Conservation (phyloP, 176 grass and related monocot species). For the Guadua angustifolia region DNA sequence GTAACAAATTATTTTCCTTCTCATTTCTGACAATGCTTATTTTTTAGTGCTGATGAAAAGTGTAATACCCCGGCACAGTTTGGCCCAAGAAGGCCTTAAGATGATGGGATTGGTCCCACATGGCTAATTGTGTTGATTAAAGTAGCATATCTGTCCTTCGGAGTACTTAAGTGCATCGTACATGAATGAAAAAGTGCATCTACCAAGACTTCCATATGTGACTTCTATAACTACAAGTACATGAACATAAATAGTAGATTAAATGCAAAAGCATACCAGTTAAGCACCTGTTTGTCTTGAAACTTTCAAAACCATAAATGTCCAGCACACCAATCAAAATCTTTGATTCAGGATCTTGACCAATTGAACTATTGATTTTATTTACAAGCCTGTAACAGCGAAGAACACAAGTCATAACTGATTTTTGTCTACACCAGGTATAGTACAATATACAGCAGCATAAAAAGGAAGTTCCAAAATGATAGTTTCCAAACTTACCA, state of each 20-base stretch:
- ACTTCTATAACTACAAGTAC: slow-evolving; percentile 37
- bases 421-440: slow-evolving; percentile 27
- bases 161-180: neutral
- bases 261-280: slow-evolving; percentile 82
- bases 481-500: slow-evolving; percentile 65
- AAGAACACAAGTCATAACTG: slow-evolving; percentile 30
- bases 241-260: slow-evolving; percentile 41
- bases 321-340: slow-evolving; percentile 92
- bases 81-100: neutral
- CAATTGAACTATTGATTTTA: slow-evolving; percentile 93
- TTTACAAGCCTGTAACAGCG: slow-evolving; percentile 81
- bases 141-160: neutral
- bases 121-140: neutral
- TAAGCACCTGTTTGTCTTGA: slow-evolving; percentile 99
- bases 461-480: slow-evolving; percentile 16
- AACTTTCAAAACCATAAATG: slow-evolving; percentile 99
- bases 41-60: neutral
- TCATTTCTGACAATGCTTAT: neutral
- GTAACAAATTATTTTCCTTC: neutral
- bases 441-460: slow-evolving; percentile 31
- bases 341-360: slow-evolving; percentile 93
- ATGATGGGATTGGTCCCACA: neutral
- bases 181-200: slow-evolving; percentile 36
- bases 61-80: neutral
- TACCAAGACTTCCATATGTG: slow-evolving; percentile 31